Percentiles rank a stretch among this genome's conserved stretches.
Conservation (phyloP, 2,329 filamentous ascomycete genomes). For the Rhynchosporium agropyri region DNA sequence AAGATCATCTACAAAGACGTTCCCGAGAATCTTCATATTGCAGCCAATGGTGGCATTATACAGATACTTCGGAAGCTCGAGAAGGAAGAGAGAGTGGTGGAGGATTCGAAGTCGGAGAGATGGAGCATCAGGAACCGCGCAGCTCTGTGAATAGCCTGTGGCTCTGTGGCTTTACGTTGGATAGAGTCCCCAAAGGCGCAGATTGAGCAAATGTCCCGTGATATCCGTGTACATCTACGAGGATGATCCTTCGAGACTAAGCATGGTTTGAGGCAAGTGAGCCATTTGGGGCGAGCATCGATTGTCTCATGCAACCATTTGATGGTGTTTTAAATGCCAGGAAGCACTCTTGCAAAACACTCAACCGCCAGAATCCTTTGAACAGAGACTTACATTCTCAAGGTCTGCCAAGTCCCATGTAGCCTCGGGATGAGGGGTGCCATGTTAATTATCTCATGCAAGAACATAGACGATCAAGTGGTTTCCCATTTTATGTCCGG, state of each 20-base stretch:
- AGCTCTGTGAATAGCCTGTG: conserved; percentile 44
- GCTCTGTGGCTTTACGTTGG: not conserved
- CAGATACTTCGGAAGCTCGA: conserved; percentile 81
- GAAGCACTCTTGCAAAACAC: no score
- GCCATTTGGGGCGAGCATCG: not conserved
- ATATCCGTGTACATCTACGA: not conserved
- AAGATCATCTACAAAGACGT: conserved; percentile 83
- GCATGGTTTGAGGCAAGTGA: not conserved
- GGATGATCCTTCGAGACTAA: not conserved
- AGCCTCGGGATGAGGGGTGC: no score
- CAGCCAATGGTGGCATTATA: conserved; percentile 74
- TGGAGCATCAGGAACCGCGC: conserved; percentile 51
- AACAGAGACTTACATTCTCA: not conserved
- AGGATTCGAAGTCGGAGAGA: conserved; percentile 43
- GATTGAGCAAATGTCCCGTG: not conserved
- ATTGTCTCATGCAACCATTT: no score
- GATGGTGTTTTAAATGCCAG: no score
- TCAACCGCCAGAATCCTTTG: not conserved
- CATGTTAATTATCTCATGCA: no score
- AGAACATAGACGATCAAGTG: no score
- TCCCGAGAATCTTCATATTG: conserved; percentile 71
- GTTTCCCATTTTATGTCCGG: no score
- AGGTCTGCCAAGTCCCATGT: not conserved
- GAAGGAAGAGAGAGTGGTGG: conserved; percentile 67
- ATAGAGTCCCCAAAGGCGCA: not conserved